A percentile compares a stretch with the other conserved stretches of the same genome.
Evolutionary conservation across 192 early-diverging fungal genomes (phyloP).

Genomic region (Podila horticola): DNA sequence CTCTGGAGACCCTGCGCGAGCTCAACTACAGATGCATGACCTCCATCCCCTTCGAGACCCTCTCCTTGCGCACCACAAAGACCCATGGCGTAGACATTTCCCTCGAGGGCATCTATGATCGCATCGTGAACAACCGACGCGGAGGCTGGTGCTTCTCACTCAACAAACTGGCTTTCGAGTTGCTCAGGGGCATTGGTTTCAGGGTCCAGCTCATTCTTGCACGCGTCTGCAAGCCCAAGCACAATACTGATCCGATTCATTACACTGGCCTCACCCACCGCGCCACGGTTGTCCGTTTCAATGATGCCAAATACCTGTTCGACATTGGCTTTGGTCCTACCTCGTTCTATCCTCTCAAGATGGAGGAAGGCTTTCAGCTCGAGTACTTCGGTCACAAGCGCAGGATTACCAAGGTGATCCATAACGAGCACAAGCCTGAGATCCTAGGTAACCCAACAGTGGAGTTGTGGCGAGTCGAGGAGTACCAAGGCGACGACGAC

Average conservation of each 20-base stretch:
- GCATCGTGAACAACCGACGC: slow-evolving; percentile 16
- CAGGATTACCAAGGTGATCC: slow-evolving; percentile 4
- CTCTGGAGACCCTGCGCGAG: slow-evolving; percentile 18
- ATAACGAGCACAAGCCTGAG: slow-evolving; percentile 11
- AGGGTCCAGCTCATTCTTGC: slow-evolving; percentile 18
- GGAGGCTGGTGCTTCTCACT: slow-evolving; percentile 45
- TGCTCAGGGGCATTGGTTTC: slow-evolving; percentile 13
- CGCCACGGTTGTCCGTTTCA: slow-evolving; percentile 14
- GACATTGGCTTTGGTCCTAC: slow-evolving; percentile 31
- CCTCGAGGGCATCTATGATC: slow-evolving; percentile 25
- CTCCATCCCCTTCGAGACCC: slow-evolving; percentile 31
- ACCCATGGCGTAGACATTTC: slow-evolving; percentile 18
- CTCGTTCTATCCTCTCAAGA: slow-evolving; percentile 8
- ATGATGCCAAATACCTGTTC: slow-evolving; percentile 22
- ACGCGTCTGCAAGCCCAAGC: slow-evolving; percentile 21
- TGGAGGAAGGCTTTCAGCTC: slow-evolving; percentile 15
- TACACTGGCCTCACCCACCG: slow-evolving; percentile 13
- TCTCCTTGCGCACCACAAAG: slow-evolving; percentile 14
- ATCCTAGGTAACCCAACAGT: slow-evolving; percentile 10
- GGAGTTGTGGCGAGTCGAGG: slow-evolving; percentile 20
- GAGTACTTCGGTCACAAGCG: slow-evolving; percentile 26
- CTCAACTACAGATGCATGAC: slow-evolving; percentile 21
- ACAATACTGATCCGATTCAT: slow-evolving; percentile 1
- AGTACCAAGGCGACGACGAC: slow-evolving; percentile 8
- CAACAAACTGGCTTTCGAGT: slow-evolving; percentile 16